Conservation (phyloP, 2,329 filamentous ascomycete species). For the Botrytis hyacinthi region DNA sequence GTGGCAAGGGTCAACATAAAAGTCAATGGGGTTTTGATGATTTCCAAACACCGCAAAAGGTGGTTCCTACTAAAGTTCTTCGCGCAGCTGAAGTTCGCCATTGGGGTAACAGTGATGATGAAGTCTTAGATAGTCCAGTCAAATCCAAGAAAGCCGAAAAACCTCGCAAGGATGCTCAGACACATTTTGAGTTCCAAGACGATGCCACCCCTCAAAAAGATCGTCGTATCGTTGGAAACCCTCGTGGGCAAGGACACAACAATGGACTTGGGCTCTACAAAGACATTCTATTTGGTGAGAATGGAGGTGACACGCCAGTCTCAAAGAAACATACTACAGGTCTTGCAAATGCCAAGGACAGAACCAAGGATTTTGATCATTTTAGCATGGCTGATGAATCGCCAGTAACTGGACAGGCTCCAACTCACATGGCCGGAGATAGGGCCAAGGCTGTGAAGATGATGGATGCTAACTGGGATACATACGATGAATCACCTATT, state of each 20-base stretch:
- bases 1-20: constrained; percentile 57
- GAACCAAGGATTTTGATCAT: constrained; percentile 73
- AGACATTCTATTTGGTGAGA: constrained; percentile 68
- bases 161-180: constrained; percentile 73
- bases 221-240: constrained; percentile 46
- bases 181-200: constrained; percentile 83
- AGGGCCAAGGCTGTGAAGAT: constrained; percentile 69
- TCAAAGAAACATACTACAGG: constrained; percentile 33
- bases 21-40: constrained; percentile 87
- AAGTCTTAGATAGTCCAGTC: constrained; percentile 56
- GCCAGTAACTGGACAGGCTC: constrained; percentile 46
- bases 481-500: constrained; percentile 55
- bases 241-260: constrained; percentile 60
- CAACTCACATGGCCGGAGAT: constrained; percentile 53
- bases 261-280: constrained; percentile 72
- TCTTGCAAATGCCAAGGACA: constrained; percentile 70
- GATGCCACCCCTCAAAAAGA: constrained; percentile 60
- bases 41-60: constrained; percentile 79
- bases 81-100: constrained; percentile 70
- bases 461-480: constrained; percentile 65
- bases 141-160: constrained; percentile 60
- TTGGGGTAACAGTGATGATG: constrained; percentile 71
- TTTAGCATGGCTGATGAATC: constrained; percentile 73
- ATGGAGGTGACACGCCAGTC: constrained; percentile 37
- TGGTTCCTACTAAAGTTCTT: constrained; percentile 57